Evolutionary conservation across 208 protist genomes (phyloP), one percentile per base, ranked within the genome.

Genomic region (Lotmaria passim): DNA sequence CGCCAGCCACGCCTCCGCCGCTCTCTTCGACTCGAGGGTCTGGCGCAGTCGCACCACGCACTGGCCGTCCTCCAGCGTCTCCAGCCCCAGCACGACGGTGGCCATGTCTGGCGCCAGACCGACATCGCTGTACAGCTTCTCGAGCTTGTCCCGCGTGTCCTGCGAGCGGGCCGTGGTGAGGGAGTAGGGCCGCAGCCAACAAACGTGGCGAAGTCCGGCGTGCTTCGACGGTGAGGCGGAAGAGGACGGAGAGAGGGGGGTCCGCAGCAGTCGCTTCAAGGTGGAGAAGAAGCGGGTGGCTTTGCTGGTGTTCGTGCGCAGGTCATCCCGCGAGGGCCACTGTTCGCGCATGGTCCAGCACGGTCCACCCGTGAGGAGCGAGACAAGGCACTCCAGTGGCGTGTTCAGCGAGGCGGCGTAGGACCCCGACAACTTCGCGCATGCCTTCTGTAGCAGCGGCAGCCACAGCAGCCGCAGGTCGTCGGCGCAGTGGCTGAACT

Each of bases 401-500:
- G 73, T 70, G 33, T 79, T 65, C 51, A 77, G 58, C 17, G 90
- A 70, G 21, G 78, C 67, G 2, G 82, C 73, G 75, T 93, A 95
- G 28, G 82, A 89, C 17, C 86, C 86, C 26, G 79, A 57, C 7
- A 78, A 23, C 74, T 96, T 96, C 30, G 89, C 89, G 66, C 92
- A 93, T 23, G 86, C 87, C 81, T 95, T 95, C 64, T 95, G 78
- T 5, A 93, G 62, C 21, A 96, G 48, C 0, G 79, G 78, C 21
- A 89, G 48, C 91, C 91, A 96, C 51, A 93, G 55, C 34, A 83
- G 60, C 7, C 69, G 48, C 33, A 79, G 69, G 55, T 91, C 83
- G n/a, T 70, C 41, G 7, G 41, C 14, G 23, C 36, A 75, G 4
- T 75, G 61, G 11, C 67, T 78, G 60, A 84, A 89, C 52, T 76